These are phyloP conservation scores for Gracilaria caudata DNA, from an alignment of 23 red algal genomes.

Conservation along the genomic window DNA sequence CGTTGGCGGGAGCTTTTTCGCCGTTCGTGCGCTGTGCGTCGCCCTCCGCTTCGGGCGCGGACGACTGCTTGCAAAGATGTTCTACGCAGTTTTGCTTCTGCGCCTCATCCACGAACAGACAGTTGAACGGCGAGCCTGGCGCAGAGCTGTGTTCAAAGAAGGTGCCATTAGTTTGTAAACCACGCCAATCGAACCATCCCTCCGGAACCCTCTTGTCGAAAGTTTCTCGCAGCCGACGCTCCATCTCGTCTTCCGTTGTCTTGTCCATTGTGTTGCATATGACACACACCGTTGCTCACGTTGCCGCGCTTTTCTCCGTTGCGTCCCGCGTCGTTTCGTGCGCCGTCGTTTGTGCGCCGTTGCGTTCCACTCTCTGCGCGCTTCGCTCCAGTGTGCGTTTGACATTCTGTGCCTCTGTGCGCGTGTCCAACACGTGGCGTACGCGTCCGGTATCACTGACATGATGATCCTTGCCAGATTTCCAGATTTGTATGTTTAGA, in stretches of 20 bases:
- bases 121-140: constrained; percentile 22
- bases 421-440: background rate
- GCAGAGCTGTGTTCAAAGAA: constrained; percentile 23
- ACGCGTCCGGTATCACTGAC: too few relatives aligned
- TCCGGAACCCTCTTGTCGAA: constrained; percentile 18
- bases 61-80: background rate
- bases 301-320: too few relatives aligned
- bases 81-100: constrained; percentile 29
- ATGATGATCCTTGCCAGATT: too few relatives aligned
- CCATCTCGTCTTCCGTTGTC: background rate
- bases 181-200: constrained; percentile 28
- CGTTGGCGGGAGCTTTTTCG: too few relatives aligned
- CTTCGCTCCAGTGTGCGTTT: background rate
- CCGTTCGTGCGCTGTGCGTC: background rate
- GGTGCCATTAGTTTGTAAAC: constrained; percentile 17
- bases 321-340: too few relatives aligned
- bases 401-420: too few relatives aligned
- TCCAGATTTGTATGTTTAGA: too few relatives aligned
- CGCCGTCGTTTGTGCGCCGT: background rate
- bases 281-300: background rate
- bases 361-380: background rate
- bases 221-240: background rate
- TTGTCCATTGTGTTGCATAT: background rate
- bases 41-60: background rate
- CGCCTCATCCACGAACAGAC: constrained; percentile 25